These are phyloP conservation scores for Boletus sensibilis DNA, from an alignment of 768 basidiomycete genomes.

Conservation along the genomic window DNA sequence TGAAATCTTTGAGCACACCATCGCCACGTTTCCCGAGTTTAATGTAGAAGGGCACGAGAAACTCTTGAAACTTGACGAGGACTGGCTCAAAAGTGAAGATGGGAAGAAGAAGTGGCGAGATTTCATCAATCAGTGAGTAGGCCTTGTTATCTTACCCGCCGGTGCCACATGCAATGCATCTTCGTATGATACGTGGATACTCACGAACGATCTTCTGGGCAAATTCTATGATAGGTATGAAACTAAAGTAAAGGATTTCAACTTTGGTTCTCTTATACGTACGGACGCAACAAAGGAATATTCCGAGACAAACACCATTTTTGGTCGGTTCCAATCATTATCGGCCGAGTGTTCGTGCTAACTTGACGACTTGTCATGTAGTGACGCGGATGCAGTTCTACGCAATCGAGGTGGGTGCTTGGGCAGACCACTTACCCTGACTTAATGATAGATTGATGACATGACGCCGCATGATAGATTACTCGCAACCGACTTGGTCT, in stretches of 20 bases:
- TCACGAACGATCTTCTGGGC: background rate
- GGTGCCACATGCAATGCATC: background rate
- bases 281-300: constrained; percentile 80
- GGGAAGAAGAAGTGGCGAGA: constrained; percentile 91
- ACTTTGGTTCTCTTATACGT: constrained; percentile 94
- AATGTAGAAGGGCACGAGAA: constrained; percentile 45
- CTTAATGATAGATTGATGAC: background rate
- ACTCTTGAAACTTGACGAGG: constrained; percentile 72
- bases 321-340: constrained; percentile 53
- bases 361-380: constrained; percentile 9
- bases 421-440: constrained; percentile 9
- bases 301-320: constrained; percentile 89
- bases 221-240: constrained; percentile 61
- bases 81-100: constrained; percentile 83
- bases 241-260: constrained; percentile 87
- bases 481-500: constrained; percentile 87
- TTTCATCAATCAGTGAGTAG: constrained; percentile 71
- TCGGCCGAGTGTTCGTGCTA: constrained; percentile 4
- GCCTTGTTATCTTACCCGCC: background rate
- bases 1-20: constrained; percentile 80
- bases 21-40: constrained; percentile 80
- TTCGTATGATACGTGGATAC: constrained; percentile 3
- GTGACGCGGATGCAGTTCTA: constrained; percentile 65
- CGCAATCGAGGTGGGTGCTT: constrained; percentile 70
- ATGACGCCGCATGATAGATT: constrained; percentile 51